Conservation (phyloP, 495 filamentous ascomycete species). For the Lentithecium fluviatile region DNA sequence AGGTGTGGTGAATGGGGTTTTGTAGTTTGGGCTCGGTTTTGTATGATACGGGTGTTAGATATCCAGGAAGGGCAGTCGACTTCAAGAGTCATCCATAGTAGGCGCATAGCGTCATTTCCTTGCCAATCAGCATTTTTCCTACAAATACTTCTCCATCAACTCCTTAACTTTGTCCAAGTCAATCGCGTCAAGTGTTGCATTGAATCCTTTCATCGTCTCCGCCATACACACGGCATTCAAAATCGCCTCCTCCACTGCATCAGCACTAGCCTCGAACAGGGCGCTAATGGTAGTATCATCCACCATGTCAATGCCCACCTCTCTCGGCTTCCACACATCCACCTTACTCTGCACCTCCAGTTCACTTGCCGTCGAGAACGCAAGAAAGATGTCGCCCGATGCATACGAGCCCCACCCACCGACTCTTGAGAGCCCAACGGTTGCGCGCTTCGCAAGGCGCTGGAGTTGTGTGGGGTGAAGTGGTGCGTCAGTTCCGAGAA, state of each 20-base stretch:
- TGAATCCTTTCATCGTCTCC: conserved; percentile 49
- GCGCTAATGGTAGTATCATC: conserved; percentile 53
- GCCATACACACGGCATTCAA: conserved; percentile 54
- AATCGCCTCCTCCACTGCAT: conserved; percentile 55
- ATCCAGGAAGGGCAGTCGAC: too few relatives aligned
- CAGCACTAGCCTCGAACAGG: conserved; percentile 52
- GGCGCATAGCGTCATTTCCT: too few relatives aligned
- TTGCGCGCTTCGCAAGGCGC: conserved; percentile 53
- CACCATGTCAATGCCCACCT: conserved; percentile 44
- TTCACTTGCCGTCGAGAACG: conserved; percentile 52
- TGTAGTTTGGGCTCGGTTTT: too few relatives aligned
- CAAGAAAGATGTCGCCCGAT: conserved; percentile 56
- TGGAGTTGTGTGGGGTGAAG: conserved; percentile 53
- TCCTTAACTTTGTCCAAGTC: conserved; percentile 49
- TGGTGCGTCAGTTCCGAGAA: conserved; percentile 54
- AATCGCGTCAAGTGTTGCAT: conserved; percentile 47
- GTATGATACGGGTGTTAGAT: too few relatives aligned
- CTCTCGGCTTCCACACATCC: conserved; percentile 40
- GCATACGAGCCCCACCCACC: conserved; percentile 52
- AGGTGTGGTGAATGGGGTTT: too few relatives aligned
- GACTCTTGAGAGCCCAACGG: conserved; percentile 51
- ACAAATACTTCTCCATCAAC: conserved; percentile 49
- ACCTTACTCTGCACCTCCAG: conserved; percentile 39
- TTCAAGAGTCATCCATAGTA: too few relatives aligned
- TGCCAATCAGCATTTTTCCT: too few relatives aligned